These are phyloP conservation scores for Gossypium schwendimanii DNA, from an alignment of 441 rosid species.

Conservation along the genomic window DNA sequence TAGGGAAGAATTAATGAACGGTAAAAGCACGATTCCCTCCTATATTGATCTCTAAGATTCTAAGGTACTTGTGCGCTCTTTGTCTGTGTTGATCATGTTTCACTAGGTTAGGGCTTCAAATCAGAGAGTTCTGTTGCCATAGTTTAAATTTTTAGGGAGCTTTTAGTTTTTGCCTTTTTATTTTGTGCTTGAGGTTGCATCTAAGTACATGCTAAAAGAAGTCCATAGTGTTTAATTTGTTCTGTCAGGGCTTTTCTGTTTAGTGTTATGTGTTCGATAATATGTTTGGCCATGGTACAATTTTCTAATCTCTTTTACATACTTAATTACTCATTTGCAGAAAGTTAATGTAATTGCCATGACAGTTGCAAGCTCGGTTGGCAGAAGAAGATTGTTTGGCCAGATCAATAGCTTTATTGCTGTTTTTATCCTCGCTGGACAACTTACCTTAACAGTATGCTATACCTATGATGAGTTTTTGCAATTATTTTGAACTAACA, in stretches of 20 bases:
- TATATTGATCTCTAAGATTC: not conserved
- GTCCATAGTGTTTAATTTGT: not conserved
- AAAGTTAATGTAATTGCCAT: constrained; percentile 80
- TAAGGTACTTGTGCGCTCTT: not conserved
- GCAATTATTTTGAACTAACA: not conserved
- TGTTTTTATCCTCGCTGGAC: constrained; percentile 83
- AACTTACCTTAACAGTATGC: constrained; percentile 76
- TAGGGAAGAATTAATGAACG: not conserved
- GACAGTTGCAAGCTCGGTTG: constrained; percentile 68
- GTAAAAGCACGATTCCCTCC: not conserved
- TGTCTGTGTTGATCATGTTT: not conserved
- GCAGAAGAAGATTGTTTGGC: constrained; percentile 76
- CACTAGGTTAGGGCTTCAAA: not conserved
- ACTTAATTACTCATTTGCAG: constrained; percentile 31
- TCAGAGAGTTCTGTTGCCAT: not conserved
- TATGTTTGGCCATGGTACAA: not conserved
- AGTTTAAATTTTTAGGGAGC: not conserved
- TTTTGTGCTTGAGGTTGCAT: not conserved
- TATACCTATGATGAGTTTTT: constrained; percentile 4
- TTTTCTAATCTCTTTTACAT: not conserved
- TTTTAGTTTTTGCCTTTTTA: not conserved
- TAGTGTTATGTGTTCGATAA: not conserved
- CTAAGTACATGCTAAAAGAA: not conserved
- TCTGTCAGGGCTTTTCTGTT: not conserved
- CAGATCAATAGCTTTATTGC: constrained; percentile 94